These are phyloP conservation scores for Hyphodiscus sp. DNA, from an alignment of 2,329 filamentous ascomycete genomes.

Conservation along the genomic window DNA sequence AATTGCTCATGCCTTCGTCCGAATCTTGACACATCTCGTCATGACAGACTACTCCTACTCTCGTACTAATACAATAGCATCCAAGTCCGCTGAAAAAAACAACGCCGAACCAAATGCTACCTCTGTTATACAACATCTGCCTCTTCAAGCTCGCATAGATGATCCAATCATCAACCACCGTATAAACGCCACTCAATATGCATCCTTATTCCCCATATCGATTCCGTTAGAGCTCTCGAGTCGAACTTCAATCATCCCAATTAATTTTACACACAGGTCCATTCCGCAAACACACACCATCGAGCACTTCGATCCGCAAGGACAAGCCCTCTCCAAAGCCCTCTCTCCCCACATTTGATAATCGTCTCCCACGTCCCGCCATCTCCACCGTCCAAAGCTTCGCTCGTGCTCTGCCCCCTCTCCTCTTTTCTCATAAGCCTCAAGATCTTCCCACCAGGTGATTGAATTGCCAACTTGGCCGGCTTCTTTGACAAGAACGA, in stretches of 20 bases:
- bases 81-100: background rate
- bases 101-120: background rate
- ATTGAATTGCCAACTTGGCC: conserved; percentile 92
- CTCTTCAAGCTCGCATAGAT: background rate
- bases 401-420: conserved; percentile 31
- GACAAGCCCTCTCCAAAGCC: conserved; percentile 75
- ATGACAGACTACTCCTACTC: background rate
- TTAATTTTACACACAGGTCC: conserved; percentile 38
- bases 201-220: background rate
- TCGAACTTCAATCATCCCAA: background rate
- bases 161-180: background rate
- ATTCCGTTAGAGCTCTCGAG: background rate
- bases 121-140: background rate
- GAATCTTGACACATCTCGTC: background rate
- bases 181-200: conserved; percentile 1
- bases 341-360: conserved; percentile 80
- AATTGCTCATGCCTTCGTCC: background rate
- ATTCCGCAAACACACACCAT: conserved; percentile 92
- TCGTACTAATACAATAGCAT: background rate
- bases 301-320: conserved; percentile 75
- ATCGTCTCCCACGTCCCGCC: conserved; percentile 83
- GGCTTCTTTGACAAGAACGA: conserved; percentile 65
- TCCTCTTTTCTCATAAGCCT: conserved; percentile 78
- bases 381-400: conserved; percentile 54
- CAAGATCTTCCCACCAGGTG: conserved; percentile 89